A percentile compares a stretch with the other conserved stretches of the same genome.
phyloP scores from a whole-genome alignment of 345 rosid species.

The Salix arbutifolia region DNA sequence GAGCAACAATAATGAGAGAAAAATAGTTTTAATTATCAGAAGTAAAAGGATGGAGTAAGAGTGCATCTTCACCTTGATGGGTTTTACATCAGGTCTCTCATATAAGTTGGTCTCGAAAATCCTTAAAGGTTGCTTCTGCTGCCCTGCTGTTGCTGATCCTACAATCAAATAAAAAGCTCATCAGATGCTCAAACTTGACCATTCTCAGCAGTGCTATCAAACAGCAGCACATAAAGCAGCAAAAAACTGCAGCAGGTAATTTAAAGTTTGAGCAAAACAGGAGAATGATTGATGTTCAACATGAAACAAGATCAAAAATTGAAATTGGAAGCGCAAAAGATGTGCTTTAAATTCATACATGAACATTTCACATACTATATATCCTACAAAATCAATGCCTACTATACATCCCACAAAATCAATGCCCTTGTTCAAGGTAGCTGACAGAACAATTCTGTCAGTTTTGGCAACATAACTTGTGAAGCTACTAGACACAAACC shows the following conservation, averaged over 20 bases:
- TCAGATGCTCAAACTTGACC: background rate
- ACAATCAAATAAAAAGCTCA: slow-evolving; percentile 10
- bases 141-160: slow-evolving; percentile 46
- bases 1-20: background rate
- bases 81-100: slow-evolving; percentile 48
- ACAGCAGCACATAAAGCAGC: background rate
- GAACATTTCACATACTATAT: background rate
- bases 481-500: background rate
- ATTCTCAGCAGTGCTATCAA: background rate
- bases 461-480: background rate
- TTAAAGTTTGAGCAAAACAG: background rate
- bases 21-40: background rate
- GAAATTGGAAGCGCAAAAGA: background rate
- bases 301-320: background rate
- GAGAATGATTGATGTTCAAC: background rate
- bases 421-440: background rate
- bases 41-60: background rate
- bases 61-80: slow-evolving; percentile 43
- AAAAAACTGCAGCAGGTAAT: background rate
- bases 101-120: slow-evolving; percentile 51
- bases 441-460: background rate
- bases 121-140: slow-evolving; percentile 40
- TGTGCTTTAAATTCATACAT: background rate
- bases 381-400: background rate
- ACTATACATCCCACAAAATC: background rate